Conservation (phyloP, 2,329 filamentous ascomycete genomes). For the Hortaea werneckii region DNA sequence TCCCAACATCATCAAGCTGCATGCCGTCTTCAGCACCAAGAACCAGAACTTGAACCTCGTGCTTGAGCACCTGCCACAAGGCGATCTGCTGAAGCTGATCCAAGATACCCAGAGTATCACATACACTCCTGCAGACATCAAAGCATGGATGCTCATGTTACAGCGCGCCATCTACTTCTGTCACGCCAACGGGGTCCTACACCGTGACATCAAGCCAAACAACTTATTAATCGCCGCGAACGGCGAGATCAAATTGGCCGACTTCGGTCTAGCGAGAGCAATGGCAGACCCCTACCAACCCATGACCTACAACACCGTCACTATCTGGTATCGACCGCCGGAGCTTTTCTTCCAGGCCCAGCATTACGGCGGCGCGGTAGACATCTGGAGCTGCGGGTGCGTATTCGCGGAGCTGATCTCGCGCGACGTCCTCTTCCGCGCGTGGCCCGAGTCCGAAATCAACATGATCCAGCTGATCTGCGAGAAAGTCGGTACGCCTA, state of each 20-base stretch:
- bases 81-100: conserved; percentile 90
- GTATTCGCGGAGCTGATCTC: conserved; percentile 88
- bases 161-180: conserved; percentile 88
- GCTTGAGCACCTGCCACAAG: conserved; percentile 84
- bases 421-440: conserved; percentile 62
- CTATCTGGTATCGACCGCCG: conserved; percentile 89
- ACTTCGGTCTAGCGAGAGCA: conserved; percentile 87
- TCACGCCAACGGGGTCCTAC: conserved; percentile 85
- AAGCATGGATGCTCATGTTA: conserved; percentile 99
- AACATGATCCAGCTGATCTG: conserved; percentile 79
- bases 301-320: conserved; percentile 95
- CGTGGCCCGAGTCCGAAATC: conserved; percentile 69
- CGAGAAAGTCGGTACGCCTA: conserved; percentile 78
- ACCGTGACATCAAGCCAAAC: conserved; percentile 98
- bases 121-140: conserved; percentile 84
- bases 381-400: conserved; percentile 87
- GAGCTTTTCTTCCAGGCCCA: conserved; percentile 85
- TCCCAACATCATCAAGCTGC: conserved; percentile 87
- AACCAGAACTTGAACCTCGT: conserved; percentile 95
- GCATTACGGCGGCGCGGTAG: conserved; percentile 83
- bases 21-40: conserved; percentile 89
- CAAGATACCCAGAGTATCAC: conserved; percentile 67
- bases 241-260: conserved; percentile 87
- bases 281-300: conserved; percentile 75
- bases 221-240: conserved; percentile 90